Conservation (phyloP, 352 stramenopile genomes). For the Pythium folliculosum region DNA sequence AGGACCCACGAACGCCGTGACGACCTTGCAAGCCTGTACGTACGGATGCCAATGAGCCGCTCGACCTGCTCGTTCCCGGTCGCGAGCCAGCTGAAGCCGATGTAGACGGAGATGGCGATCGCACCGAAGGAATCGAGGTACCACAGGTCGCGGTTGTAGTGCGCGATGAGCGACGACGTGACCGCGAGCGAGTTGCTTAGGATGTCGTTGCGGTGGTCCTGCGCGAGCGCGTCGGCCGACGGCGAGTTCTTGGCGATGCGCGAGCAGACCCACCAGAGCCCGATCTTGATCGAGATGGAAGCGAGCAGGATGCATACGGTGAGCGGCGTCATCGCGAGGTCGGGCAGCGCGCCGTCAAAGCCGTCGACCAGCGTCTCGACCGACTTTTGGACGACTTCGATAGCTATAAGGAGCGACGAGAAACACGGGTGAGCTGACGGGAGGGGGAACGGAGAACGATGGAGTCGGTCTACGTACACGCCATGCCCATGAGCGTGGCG, state of each 20-base stretch:
- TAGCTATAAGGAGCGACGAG: slow-evolving; percentile 39
- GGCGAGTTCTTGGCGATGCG: slow-evolving; percentile 67
- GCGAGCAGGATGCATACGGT: slow-evolving; percentile 67
- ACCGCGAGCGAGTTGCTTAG: slow-evolving; percentile 94
- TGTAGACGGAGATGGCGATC: slow-evolving; percentile 96
- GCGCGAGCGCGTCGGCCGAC: slow-evolving; percentile 74
- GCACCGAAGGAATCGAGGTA: slow-evolving; percentile 94
- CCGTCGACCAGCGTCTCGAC: slow-evolving; percentile 79
- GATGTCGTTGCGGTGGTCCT: slow-evolving; percentile 98
- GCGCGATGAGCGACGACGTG: slow-evolving; percentile 67
- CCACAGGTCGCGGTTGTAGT: slow-evolving; percentile 84
- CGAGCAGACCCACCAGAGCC: slow-evolving; percentile 78
- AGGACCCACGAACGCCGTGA: slow-evolving; percentile 4
- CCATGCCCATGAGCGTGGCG: slow-evolving; percentile 96
- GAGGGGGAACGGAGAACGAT: not conserved
- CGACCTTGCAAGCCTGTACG: no score
- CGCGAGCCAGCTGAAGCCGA: slow-evolving; percentile 94
- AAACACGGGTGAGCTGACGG: not conserved
- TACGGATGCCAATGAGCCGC: slow-evolving; percentile 84
- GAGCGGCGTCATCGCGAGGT: slow-evolving; percentile 67
- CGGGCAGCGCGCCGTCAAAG: slow-evolving; percentile 56
- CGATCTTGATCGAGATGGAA: slow-evolving; percentile 84
- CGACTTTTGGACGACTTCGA: slow-evolving; percentile 95
- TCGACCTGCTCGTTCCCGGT: slow-evolving; percentile 96
- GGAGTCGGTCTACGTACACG: slow-evolving; percentile 34